Percentiles rank a stretch among this genome's conserved stretches.
These are phyloP conservation scores for Wolfiporia cocos DNA, from an alignment of 1,284 basidiomycete species.

Conservation along the genomic window DNA sequence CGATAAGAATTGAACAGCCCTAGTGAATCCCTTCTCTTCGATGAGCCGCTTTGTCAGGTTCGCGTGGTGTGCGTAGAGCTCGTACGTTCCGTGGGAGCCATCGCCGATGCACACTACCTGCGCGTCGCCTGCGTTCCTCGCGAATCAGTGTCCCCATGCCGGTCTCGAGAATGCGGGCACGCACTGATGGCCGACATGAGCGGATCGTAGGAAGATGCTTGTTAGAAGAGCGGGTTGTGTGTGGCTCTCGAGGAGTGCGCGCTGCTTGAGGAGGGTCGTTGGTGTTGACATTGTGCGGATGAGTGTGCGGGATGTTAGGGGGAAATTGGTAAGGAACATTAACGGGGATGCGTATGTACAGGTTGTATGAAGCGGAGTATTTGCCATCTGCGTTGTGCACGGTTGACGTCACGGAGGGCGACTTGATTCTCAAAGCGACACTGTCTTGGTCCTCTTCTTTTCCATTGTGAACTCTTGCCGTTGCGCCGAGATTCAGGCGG, in stretches of 20 bases:
- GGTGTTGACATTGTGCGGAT: background rate
- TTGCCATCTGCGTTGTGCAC: too few relatives aligned
- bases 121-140: constrained; percentile 15
- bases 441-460: too few relatives aligned
- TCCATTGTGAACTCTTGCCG: too few relatives aligned
- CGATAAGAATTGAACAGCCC: too few relatives aligned
- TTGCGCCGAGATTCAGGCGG: too few relatives aligned
- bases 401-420: too few relatives aligned
- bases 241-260: constrained; percentile 15
- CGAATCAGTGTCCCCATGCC: background rate
- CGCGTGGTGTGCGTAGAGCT: constrained; percentile 26
- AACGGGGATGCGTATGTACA: too few relatives aligned
- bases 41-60: constrained; percentile 25
- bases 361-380: too few relatives aligned
- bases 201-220: constrained; percentile 19
- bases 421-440: too few relatives aligned
- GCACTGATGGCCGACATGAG: constrained; percentile 19
- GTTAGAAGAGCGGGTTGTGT: constrained; percentile 14
- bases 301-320: too few relatives aligned
- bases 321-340: too few relatives aligned
- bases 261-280: constrained; percentile 9
- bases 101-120: constrained; percentile 25
- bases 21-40: constrained; percentile 25
- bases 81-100: constrained; percentile 25
- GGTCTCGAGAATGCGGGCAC: background rate